Evolutionary conservation across 306 rosid species (phyloP).

Genomic region (Vigna angularis): DNA sequence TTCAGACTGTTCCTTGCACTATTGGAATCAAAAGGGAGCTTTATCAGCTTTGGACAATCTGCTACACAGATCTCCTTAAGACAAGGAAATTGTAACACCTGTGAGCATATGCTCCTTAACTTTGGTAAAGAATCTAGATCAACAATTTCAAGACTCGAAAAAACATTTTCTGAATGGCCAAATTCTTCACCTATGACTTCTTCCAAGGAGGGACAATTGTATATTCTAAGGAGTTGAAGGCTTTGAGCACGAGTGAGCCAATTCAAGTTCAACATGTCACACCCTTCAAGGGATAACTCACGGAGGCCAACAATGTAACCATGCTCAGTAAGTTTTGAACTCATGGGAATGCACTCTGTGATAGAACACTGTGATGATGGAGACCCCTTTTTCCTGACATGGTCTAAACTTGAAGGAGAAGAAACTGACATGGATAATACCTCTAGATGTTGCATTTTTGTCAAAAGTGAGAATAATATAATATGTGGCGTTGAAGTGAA

Average conservation of each 20-base stretch:
- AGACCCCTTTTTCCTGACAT: neutral
- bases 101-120: constrained; percentile 19
- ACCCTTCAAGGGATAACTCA: constrained; percentile 7
- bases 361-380: neutral
- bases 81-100: neutral
- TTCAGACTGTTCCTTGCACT: neutral
- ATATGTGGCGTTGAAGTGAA: neutral
- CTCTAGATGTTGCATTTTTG: constrained; percentile 1
- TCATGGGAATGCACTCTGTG: neutral
- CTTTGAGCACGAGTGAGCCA: neutral
- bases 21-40: constrained; percentile 11
- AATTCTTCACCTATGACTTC: constrained; percentile 1
- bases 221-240: neutral
- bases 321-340: neutral
- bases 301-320: neutral
- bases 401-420: neutral
- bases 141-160: constrained; percentile 3
- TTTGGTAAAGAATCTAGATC: neutral
- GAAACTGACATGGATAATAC: neutral
- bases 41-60: constrained; percentile 1
- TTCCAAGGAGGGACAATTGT: constrained; percentile 3
- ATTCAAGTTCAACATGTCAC: neutral
- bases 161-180: neutral
- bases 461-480: neutral
- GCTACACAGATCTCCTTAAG: constrained; percentile 15